These are phyloP conservation scores for Paraphaeosphaeria minitans DNA, from an alignment of 2,329 filamentous ascomycete genomes.

Conservation along the genomic window DNA sequence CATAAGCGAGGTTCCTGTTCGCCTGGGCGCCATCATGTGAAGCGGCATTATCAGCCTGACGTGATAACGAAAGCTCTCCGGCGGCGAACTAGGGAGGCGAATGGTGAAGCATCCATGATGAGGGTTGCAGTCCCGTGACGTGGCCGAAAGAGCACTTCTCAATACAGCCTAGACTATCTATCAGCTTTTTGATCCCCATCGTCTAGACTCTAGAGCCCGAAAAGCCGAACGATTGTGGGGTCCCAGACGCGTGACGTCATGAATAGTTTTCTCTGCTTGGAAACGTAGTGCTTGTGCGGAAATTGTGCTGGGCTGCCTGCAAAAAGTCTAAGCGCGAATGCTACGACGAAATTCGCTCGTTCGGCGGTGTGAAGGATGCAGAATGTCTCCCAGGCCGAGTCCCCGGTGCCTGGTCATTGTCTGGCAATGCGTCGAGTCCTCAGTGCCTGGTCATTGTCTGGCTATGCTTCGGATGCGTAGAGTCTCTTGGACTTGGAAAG, in stretches of 20 bases:
- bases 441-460: no score
- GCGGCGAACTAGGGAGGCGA: neutral
- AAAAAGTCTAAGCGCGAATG: no score
- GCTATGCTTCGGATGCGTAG: no score
- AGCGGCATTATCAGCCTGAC: slow-evolving; percentile 6
- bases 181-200: neutral
- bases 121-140: neutral
- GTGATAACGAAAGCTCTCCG: neutral
- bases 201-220: neutral
- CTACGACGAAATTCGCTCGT: no score
- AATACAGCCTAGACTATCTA: no score
- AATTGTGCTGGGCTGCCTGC: neutral
- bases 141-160: no score
- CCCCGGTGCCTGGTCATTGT: no score
- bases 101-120: neutral
- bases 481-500: neutral
- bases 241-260: slow-evolving; percentile 5
- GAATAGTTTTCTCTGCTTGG: neutral
- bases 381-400: neutral
- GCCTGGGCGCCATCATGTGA: neutral
- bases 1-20: slow-evolving; percentile 4
- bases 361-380: neutral
- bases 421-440: no score
- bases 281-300: neutral
- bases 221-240: neutral